Conservation (phyloP, 2,329 filamentous ascomycete species). For the Fusarium nisikadoi region DNA sequence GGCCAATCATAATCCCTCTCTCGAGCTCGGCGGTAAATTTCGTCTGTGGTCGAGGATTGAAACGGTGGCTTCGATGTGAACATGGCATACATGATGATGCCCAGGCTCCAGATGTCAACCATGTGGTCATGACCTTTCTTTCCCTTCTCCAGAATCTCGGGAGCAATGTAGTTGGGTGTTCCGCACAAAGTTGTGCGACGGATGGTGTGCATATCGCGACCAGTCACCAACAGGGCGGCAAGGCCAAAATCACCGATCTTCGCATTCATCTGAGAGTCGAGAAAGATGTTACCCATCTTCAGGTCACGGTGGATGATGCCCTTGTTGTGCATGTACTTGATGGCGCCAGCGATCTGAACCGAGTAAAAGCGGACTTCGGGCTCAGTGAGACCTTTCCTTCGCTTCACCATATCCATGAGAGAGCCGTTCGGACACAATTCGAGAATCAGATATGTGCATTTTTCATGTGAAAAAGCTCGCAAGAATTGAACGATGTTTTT, state of each 20-base stretch:
- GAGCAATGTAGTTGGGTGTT: conserved; percentile 97
- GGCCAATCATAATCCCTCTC: conserved; percentile 86
- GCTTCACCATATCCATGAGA: conserved; percentile 97
- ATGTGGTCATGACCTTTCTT: conserved; percentile 97
- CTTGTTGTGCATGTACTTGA: conserved; percentile 97
- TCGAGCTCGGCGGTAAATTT: conserved; percentile 79
- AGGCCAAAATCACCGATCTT: conserved; percentile 98
- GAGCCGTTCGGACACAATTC: conserved; percentile 96
- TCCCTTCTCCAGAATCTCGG: conserved; percentile 93
- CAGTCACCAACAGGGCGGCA: conserved; percentile 89
- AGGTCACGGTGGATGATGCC: conserved; percentile 97
- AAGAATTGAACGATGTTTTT: conserved; percentile 96
- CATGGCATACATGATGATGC: conserved; percentile 98
- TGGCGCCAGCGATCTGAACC: conserved; percentile 93
- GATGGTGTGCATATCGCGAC: conserved; percentile 85
- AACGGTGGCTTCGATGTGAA: conserved; percentile 96
- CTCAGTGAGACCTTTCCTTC: conserved; percentile 87
- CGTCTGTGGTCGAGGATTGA: conserved; percentile 88
- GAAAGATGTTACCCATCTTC: conserved; percentile 98
- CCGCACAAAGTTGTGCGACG: conserved; percentile 94
- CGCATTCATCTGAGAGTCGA: conserved; percentile 94
- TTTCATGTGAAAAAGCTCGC: conserved; percentile 89
- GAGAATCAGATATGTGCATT: conserved; percentile 91
- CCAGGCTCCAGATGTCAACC: conserved; percentile 98
- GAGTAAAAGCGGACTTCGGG: conserved; percentile 95